Evolutionary conservation across 1,284 basidiomycete species (phyloP).

Genomic region (Polyporus tsugae): DNA sequence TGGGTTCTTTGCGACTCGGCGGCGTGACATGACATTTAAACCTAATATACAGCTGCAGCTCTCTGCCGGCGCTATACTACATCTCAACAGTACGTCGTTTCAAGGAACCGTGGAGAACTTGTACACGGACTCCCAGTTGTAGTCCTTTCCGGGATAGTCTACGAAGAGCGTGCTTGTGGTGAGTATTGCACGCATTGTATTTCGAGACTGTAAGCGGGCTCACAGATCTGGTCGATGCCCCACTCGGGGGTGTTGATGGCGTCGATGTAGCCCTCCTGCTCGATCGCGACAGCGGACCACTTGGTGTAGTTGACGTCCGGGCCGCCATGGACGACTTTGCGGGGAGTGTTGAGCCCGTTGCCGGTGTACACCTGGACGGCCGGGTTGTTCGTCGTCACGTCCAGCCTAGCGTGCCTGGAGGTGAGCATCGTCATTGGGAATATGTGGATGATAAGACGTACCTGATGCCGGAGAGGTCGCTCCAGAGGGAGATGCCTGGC

Average conservation of each 20-base stretch:
- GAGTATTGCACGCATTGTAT: no score
- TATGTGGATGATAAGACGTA: slow-evolving; percentile 31
- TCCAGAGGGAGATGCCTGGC: slow-evolving; percentile 47
- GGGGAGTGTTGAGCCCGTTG: slow-evolving; percentile 53
- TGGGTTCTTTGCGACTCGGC: no score
- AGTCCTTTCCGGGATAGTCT: slow-evolving; percentile 53
- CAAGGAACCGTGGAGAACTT: slow-evolving; percentile 54
- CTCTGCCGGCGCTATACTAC: no score
- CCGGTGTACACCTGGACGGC: slow-evolving; percentile 59
- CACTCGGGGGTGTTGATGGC: slow-evolving; percentile 65
- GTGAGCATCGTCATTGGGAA: not conserved
- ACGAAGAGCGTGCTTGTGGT: not conserved
- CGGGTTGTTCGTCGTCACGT: slow-evolving; percentile 59
- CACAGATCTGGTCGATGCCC: slow-evolving; percentile 61
- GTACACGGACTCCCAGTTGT: slow-evolving; percentile 53
- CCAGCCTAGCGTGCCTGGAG: slow-evolving; percentile 45
- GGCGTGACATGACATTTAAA: no score
- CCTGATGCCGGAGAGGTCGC: slow-evolving; percentile 58
- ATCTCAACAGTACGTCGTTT: no score
- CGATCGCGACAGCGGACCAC: slow-evolving; percentile 60
- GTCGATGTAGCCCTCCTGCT: slow-evolving; percentile 63
- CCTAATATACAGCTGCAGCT: no score
- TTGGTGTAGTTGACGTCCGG: slow-evolving; percentile 51
- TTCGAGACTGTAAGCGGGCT: no score
- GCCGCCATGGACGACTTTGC: slow-evolving; percentile 61